Conservation (phyloP, 768 basidiomycete species). For the Boletus rubropictus region DNA sequence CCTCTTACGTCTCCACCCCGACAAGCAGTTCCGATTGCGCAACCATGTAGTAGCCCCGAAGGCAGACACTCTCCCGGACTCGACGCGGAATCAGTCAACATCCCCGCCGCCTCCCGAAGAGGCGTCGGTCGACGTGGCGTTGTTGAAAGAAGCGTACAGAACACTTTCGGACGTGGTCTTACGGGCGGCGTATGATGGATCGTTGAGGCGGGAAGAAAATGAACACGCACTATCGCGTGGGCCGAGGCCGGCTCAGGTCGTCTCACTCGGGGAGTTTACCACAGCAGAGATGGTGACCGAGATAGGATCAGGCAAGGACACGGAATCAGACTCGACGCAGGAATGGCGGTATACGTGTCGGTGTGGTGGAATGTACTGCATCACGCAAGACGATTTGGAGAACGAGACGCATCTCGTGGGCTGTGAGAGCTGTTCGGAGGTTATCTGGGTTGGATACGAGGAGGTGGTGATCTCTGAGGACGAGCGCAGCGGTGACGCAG, state of each 20-base stretch:
- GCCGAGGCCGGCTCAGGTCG: slow-evolving; percentile 68
- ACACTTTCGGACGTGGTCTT: slow-evolving; percentile 48
- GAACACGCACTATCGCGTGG: slow-evolving; percentile 17
- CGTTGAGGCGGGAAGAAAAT: slow-evolving; percentile 6
- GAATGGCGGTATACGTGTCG: slow-evolving; percentile 62
- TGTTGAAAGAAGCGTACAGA: slow-evolving; percentile 62
- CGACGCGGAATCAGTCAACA: not conserved
- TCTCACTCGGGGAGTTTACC: slow-evolving; percentile 72
- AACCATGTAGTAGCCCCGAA: slow-evolving; percentile 13
- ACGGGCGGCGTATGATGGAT: slow-evolving; percentile 48
- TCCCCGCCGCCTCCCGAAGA: not conserved
- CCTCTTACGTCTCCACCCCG: slow-evolving; percentile 62
- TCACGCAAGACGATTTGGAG: slow-evolving; percentile 58
- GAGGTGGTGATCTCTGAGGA: slow-evolving; percentile 27
- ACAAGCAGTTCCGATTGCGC: slow-evolving; percentile 35
- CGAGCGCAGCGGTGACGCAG: not conserved
- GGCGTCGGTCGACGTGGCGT: slow-evolving; percentile 40
- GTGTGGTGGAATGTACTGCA: slow-evolving; percentile 63
- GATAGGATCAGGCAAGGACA: slow-evolving; percentile 15
- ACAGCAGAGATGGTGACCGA: not conserved
- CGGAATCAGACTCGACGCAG: slow-evolving; percentile 27
- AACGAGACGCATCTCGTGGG: slow-evolving; percentile 64
- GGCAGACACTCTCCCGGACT: slow-evolving; percentile 19
- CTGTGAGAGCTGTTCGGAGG: slow-evolving; percentile 75
- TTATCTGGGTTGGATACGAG: slow-evolving; percentile 80